Percentiles rank a stretch among this genome's conserved stretches.
Conservation (phyloP, 2,329 filamentous ascomycete genomes). For the Mycosphaerelloides madeirae region DNA sequence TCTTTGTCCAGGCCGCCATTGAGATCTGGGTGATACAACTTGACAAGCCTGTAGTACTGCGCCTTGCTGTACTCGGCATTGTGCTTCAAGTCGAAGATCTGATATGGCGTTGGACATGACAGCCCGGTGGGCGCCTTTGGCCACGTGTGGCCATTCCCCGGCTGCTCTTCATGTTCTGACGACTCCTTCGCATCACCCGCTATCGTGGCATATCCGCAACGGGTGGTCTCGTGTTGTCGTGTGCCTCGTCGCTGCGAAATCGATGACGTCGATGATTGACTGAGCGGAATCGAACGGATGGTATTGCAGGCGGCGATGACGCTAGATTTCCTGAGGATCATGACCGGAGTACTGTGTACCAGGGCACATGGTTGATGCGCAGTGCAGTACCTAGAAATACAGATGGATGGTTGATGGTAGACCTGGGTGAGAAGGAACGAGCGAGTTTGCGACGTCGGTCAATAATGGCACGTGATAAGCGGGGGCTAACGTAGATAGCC, state of each 20-base stretch:
- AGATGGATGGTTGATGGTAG: too few species aligned
- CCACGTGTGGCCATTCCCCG: constrained; percentile 26
- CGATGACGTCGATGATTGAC: constrained; percentile 40
- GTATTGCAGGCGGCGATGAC: constrained; percentile 28
- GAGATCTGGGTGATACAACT: constrained; percentile 86
- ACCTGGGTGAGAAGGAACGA: too few species aligned
- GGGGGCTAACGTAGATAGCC: too few species aligned
- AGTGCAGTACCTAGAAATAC: too few species aligned
- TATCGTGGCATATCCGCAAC: constrained; percentile 30
- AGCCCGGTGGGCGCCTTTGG: constrained; percentile 35
- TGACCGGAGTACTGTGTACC: constrained; percentile 17
- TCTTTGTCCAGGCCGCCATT: constrained; percentile 44
- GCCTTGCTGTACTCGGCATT: constrained; percentile 72
- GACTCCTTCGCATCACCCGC: constrained; percentile 21
- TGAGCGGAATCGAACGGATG: constrained; percentile 22
- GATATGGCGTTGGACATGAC: constrained; percentile 72
- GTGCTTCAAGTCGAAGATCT: constrained; percentile 66
- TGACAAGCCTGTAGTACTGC: constrained; percentile 85
- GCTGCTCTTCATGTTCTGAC: constrained; percentile 21
- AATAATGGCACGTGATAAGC: too few species aligned
- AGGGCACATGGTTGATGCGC: too few species aligned
- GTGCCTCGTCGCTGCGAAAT: constrained; percentile 30
- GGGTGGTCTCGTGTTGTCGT: constrained; percentile 22
- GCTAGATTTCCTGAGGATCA: constrained; percentile 37
- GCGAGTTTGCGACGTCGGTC: too few species aligned